Evolutionary conservation across 768 basidiomycete species (phyloP).

Genomic region (Tubosaeta brunneosetosa): DNA sequence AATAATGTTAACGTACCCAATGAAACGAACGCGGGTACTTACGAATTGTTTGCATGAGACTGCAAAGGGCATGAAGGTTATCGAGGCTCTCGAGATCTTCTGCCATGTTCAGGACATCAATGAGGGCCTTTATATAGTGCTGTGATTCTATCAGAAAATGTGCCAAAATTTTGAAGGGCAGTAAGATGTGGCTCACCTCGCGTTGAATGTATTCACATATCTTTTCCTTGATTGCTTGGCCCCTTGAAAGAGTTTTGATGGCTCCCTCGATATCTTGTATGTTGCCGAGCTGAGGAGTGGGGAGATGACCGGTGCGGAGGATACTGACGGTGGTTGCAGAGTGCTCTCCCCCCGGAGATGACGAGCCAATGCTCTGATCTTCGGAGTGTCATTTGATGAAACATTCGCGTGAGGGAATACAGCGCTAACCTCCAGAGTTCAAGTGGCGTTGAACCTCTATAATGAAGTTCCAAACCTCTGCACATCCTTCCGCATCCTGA

Average conservation of each 20-base stretch:
- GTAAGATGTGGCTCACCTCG: conserved; percentile 51
- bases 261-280: conserved; percentile 76
- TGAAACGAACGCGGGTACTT: conserved; percentile 28
- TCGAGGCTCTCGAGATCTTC: conserved; percentile 91
- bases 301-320: conserved; percentile 68
- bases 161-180: not conserved
- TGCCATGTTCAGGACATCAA: conserved; percentile 79
- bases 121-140: conserved; percentile 86
- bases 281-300: conserved; percentile 69
- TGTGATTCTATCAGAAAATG: conserved; percentile 28
- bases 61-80: conserved; percentile 86
- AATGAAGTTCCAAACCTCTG: conserved; percentile 98
- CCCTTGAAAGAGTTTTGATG: conserved; percentile 70
- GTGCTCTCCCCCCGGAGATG: conserved; percentile 63
- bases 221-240: conserved; percentile 70
- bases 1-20: not conserved
- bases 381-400: conserved; percentile 28
- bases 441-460: conserved; percentile 85
- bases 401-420: conserved; percentile 9
- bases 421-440: conserved; percentile 52
- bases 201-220: conserved; percentile 86
- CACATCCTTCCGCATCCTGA: conserved; percentile 91
- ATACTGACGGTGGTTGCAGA: conserved; percentile 59
- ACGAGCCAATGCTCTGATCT: conserved; percentile 47
- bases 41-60: conserved; percentile 94